Percentiles rank a stretch among this genome's conserved stretches.
phyloP scores from a whole-genome alignment of 202 grass and related monocot genomes.

The Musa balbisiana region DNA sequence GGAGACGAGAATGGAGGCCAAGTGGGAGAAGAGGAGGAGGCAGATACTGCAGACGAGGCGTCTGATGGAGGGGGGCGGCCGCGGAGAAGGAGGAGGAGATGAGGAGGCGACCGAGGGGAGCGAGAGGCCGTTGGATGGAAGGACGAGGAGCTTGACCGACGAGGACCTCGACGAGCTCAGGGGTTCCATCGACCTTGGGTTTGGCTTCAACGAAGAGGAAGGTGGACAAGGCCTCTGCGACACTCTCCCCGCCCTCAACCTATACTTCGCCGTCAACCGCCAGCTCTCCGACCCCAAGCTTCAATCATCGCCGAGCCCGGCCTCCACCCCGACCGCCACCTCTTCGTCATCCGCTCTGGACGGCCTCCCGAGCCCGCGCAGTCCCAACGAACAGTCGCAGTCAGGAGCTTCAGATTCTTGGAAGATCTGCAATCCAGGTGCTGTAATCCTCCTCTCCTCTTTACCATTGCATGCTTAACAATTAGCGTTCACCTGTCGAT shows the following conservation, averaged over 20 bases:
- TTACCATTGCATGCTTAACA: too few relatives aligned
- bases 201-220: conserved; percentile 47
- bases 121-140: neutral
- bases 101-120: neutral
- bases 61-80: neutral
- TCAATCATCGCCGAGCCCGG: conserved; percentile 24
- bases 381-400: conserved; percentile 10
- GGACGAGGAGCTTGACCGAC: conserved; percentile 33
- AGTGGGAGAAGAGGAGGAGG: conserved; percentile 49
- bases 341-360: conserved; percentile 35
- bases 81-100: neutral
- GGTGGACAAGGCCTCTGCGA: conserved; percentile 49
- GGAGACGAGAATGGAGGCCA: conserved; percentile 58
- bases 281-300: conserved; percentile 45
- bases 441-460: neutral
- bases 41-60: conserved; percentile 39
- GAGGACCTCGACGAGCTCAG: conserved; percentile 52
- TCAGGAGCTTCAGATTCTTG: conserved; percentile 19
- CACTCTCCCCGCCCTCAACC: conserved; percentile 52
- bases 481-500: too few relatives aligned
- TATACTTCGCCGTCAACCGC: conserved; percentile 56
- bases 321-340: conserved; percentile 26
- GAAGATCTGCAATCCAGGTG: conserved; percentile 51
- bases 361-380: conserved; percentile 26
- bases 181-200: conserved; percentile 66